Conservation (phyloP, 2,329 filamentous ascomycete genomes). For the Simplicillium sp. region DNA sequence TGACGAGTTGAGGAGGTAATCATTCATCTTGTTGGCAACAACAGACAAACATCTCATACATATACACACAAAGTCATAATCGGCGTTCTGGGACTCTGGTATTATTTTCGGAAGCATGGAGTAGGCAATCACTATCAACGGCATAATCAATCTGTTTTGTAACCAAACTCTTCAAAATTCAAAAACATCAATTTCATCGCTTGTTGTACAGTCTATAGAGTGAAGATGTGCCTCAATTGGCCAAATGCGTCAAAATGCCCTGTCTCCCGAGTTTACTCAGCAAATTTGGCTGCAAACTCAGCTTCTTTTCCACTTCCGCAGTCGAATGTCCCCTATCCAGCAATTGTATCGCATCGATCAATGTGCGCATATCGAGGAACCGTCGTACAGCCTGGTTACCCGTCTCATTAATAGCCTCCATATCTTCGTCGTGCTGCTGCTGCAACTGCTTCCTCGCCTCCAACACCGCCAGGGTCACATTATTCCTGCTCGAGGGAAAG, state of each 20-base stretch:
- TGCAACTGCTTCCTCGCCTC: slow-evolving; percentile 36
- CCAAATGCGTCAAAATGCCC: slow-evolving; percentile 5
- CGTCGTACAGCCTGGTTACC: slow-evolving; percentile 24
- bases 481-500: slow-evolving; percentile 23
- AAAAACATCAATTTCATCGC: background rate
- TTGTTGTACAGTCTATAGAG: background rate
- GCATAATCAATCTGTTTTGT: too few species aligned
- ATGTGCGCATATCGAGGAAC: slow-evolving; percentile 36
- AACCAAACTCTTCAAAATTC: too few species aligned
- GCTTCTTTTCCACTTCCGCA: slow-evolving; percentile 33
- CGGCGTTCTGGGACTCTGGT: too few species aligned
- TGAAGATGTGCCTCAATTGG: background rate
- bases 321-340: slow-evolving; percentile 27
- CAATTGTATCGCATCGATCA: slow-evolving; percentile 36
- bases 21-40: too few species aligned
- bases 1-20: too few species aligned
- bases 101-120: too few species aligned
- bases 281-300: slow-evolving; percentile 35
- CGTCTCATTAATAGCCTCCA: slow-evolving; percentile 26
- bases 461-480: slow-evolving; percentile 38
- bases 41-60: too few species aligned
- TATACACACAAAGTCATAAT: too few species aligned
- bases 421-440: slow-evolving; percentile 31
- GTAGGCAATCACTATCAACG: too few species aligned
- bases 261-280: slow-evolving; percentile 32